Evolutionary conservation across 2,329 filamentous ascomycete genomes (phyloP), one percentile per base, ranked within the genome.

Genomic region (Bipolaris victoriae): DNA sequence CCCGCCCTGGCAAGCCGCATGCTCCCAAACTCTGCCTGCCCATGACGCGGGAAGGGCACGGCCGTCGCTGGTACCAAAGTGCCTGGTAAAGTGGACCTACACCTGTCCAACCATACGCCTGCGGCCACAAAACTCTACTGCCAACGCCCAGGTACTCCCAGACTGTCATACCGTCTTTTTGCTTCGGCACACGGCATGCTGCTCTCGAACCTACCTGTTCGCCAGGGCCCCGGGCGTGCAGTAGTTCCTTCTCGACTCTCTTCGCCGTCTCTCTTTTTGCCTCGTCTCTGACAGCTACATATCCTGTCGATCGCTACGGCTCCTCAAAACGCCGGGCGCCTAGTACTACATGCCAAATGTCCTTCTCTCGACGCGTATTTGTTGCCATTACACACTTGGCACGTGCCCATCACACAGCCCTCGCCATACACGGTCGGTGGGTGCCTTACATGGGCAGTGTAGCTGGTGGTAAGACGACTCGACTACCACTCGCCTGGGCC

Each of bases 301-400:
- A 4, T 46, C 3, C 16, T 26, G 49, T 24, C 53, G 53, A 59
- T 57, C 48, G 40, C 13, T 5, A 10, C 57, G 57, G 57, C 57
- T 52, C 57, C 49, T 49, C 57, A 57, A 26, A 52, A 41, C 35
- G 48, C 57, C 57, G 53, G 57, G 18, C 37, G 18, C 26, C 44
- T 31, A 36, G 11, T 47, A 47, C 6, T 11, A 1, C 7, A 11
- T 31, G 10, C 29, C 11, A 13, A 13, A 31, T 13, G 3, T 31
- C 29, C 29, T 18, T 10, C 31, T 33, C 24, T 47, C 29, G 39
- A 39, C 39, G 46, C 46, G 41, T 43, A 39, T 47, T 46, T 40
- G 46, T 44, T 52, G 26, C 48, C 22, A 53, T 44, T 39, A 39
- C 37, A 57, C 50, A 52, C 35, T 29, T 35, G 26, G 31, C 37